Conservation (phyloP, 179 eudicot species). For the Actinidia chinensis region DNA sequence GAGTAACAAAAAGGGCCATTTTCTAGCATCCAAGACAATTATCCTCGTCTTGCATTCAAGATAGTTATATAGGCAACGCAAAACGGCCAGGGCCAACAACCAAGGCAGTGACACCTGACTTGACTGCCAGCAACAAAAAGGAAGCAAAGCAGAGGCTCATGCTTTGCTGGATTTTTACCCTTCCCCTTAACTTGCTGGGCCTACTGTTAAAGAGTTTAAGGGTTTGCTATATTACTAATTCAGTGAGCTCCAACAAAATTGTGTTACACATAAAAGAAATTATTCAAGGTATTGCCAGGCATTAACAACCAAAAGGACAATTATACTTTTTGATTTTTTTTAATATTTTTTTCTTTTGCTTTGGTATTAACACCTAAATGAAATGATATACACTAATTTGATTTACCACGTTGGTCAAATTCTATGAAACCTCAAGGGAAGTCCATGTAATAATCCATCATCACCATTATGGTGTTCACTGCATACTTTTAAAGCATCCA, state of each 20-base stretch:
- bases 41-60: not conserved
- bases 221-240: no score
- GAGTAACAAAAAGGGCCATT: not conserved
- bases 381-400: no score
- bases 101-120: not conserved
- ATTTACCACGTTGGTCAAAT: not conserved
- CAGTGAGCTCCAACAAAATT: no score
- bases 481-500: not conserved
- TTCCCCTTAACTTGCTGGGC: not conserved
- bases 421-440: not conserved
- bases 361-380: no score
- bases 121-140: conserved; percentile 1
- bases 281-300: no score
- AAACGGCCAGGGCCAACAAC: not conserved
- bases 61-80: not conserved
- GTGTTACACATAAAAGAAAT: no score
- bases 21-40: not conserved
- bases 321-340: no score
- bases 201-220: not conserved
- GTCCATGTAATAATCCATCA: not conserved
- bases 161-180: not conserved
- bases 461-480: not conserved
- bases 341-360: no score
- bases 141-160: not conserved
- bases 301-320: no score